phyloP scores from a whole-genome alignment of 805 yeast genomes.

The Schizosaccharomyces cryophilus region DNA sequence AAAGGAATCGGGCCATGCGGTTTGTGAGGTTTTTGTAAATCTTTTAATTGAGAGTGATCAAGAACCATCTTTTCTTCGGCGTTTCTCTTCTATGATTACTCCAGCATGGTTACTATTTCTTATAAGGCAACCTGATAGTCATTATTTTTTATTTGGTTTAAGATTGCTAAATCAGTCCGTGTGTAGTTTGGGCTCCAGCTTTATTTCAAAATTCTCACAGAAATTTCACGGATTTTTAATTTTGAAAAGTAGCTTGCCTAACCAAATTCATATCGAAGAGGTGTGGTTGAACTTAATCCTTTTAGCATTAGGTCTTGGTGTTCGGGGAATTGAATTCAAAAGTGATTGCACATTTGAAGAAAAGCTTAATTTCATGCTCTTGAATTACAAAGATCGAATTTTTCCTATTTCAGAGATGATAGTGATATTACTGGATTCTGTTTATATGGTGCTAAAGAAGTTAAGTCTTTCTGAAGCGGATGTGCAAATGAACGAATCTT shows the following conservation, averaged over 20 bases:
- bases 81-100: slow-evolving; percentile 5
- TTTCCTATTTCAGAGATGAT: neutral
- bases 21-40: slow-evolving; percentile 11
- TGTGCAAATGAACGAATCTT: neutral
- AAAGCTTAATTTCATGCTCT: neutral
- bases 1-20: neutral
- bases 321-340: neutral
- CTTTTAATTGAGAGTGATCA: slow-evolving; percentile 19
- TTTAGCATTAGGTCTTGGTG: neutral
- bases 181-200: slow-evolving; percentile 21
- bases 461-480: too few relatives aligned
- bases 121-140: slow-evolving; percentile 19
- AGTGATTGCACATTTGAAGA: neutral
- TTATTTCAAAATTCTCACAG: slow-evolving; percentile 21
- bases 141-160: slow-evolving; percentile 16
- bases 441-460: neutral
- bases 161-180: slow-evolving; percentile 28
- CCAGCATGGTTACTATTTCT: slow-evolving; percentile 30
- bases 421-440: neutral
- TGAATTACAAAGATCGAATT: neutral
- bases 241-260: neutral
- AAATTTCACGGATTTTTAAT: slow-evolving; percentile 5
- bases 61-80: slow-evolving; percentile 18
- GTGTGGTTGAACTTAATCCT: neutral
- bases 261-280: neutral